Base-by-base conservation (phyloP, 495 filamentous ascomycete species). In the Podospora didyma region DNA sequence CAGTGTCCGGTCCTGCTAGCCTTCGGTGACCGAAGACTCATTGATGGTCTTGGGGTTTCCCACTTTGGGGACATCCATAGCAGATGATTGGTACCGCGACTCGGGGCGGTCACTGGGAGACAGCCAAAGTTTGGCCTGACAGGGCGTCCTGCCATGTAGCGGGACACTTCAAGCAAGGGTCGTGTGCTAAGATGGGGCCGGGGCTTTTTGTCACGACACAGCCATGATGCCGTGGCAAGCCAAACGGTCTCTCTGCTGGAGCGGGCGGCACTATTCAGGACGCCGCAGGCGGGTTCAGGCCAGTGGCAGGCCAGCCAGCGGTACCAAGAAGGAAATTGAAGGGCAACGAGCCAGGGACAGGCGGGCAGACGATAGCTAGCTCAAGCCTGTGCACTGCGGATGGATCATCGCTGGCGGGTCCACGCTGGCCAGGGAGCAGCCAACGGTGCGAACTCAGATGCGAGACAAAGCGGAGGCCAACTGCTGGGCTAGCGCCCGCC, bases 41-140 rank as follows among this genome's bases (percentile, higher is more conserved):
- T 64, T 70, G 68, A 73, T 72, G 69, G 65, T 65, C 66, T 57
- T 70, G 64, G 64, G 60, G 58, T 65, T 72, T 63, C 71, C 69
- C 60, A 51, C 66, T 69, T 68, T 51, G 66, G 71, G 54, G 62
- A 49, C 41, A 49, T 55, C 61, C 66, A 64, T 56, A 57, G 62
- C 52, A 59, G 54, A 58, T 51, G 63, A 73, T 63, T 65, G 63
- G 64, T 73, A 62, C 62, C 56, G 67, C 62, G 59, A 56, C 48
- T 84, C 86, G 64, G 58, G 56, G 54, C 45, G 54, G 54, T 56
- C 49, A 34, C 45, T 41, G 37, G 34, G 52, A 49, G 49, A 57
- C 16, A 47, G 37, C 53, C 87, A 80, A 91, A 54, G 37, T 58
- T 57, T 41, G 57, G 87, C 80, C 48, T 89, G 86, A 62, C 82